Conservation (phyloP, 139 green algal species). For the Auxenochlorella protothecoides region DNA sequence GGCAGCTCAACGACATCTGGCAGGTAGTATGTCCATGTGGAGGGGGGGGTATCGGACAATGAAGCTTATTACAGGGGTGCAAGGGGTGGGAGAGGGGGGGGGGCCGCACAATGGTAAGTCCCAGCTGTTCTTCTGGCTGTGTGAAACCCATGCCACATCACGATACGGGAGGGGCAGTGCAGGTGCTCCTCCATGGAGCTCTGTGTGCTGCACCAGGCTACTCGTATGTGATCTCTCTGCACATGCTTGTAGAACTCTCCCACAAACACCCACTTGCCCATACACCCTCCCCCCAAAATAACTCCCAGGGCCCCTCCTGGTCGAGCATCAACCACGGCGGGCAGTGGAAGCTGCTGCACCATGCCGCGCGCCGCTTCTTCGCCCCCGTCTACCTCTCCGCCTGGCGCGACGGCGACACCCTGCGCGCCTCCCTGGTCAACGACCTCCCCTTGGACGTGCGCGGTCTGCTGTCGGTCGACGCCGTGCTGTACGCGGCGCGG, state of each 20-base stretch:
- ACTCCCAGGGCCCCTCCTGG: slow-evolving; percentile 49
- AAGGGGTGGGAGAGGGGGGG: neutral
- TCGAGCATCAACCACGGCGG: slow-evolving; percentile 42
- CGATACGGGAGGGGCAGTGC: neutral
- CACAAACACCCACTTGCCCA: neutral
- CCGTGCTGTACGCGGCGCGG: neutral
- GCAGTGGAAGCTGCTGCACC: slow-evolving; percentile 56
- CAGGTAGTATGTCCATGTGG: slow-evolving; percentile 7
- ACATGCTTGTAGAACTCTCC: too few species aligned
- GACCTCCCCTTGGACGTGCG: slow-evolving; percentile 17
- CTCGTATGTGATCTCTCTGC: neutral
- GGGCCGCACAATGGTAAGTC: neutral
- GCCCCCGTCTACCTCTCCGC: slow-evolving; percentile 21
- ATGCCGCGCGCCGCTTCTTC: slow-evolving; percentile 30
- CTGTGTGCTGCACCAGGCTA: neutral
- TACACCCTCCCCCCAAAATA: neutral
- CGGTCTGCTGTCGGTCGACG: slow-evolving; percentile 5
- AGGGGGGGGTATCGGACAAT: neutral
- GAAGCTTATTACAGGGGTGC: neutral
- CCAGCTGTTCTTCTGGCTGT: neutral
- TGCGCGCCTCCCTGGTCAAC: slow-evolving; percentile 11
- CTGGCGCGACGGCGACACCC: neutral
- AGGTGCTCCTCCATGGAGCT: neutral
- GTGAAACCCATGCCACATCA: neutral
- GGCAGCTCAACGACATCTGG: slow-evolving; percentile 79